phyloP scores from a whole-genome alignment of 495 filamentous ascomycete genomes.

The Xylaria bambusicola region DNA sequence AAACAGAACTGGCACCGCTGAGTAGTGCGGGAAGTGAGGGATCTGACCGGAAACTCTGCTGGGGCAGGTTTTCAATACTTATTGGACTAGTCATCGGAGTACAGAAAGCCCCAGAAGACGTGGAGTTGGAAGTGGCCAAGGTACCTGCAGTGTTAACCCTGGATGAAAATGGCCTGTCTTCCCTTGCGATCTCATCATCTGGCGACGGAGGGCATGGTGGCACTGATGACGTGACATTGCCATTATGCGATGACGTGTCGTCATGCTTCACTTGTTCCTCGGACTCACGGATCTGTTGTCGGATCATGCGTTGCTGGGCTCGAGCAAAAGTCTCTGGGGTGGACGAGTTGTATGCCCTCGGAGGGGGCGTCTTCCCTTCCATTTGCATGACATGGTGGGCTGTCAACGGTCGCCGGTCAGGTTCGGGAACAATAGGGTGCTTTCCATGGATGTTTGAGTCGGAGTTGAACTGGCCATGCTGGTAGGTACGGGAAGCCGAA shows the following conservation, averaged over 20 bases:
- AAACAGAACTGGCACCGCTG: conserved; percentile 80
- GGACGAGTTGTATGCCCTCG: conserved; percentile 28
- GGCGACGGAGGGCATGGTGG: conserved; percentile 50
- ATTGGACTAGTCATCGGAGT: conserved; percentile 54
- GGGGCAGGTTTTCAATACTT: conserved; percentile 55
- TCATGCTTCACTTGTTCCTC: conserved; percentile 25
- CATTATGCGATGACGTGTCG: conserved; percentile 8
- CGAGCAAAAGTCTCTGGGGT: conserved; percentile 32
- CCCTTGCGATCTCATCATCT: conserved; percentile 46
- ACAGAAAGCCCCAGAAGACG: conserved; percentile 43
- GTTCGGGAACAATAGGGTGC: conserved; percentile 32
- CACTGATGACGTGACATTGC: conserved; percentile 20
- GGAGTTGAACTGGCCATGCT: conserved; percentile 43
- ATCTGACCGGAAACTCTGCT: conserved; percentile 67
- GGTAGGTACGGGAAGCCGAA: conserved; percentile 37
- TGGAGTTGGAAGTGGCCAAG: conserved; percentile 47
- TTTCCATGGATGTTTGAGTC: conserved; percentile 50
- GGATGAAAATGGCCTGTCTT: conserved; percentile 29
- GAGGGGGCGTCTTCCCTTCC: conserved; percentile 30
- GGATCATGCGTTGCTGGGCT: conserved; percentile 31
- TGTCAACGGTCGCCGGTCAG: conserved; percentile 42
- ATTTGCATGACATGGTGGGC: conserved; percentile 42
- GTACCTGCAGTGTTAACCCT: conserved; percentile 42
- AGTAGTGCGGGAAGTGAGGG: conserved; percentile 76
- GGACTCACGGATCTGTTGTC: conserved; percentile 27